Evolutionary conservation across 2,329 filamentous ascomycete species (phyloP).

Genomic region (Trichophyton schoenleinii): DNA sequence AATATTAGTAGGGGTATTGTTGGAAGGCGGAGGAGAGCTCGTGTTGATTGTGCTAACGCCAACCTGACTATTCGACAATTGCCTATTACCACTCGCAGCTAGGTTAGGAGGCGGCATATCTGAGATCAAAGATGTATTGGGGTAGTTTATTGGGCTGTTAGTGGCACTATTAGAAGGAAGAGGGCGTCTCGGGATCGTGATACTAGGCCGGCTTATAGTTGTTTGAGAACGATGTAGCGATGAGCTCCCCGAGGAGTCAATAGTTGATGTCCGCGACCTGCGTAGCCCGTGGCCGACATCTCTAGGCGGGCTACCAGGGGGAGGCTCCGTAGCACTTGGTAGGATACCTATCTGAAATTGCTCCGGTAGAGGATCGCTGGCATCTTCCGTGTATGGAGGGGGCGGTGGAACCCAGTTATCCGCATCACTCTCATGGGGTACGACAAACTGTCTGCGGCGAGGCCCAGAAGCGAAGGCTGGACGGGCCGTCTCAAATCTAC

Average conservation of each 20-base stretch:
- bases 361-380: conserved; percentile 22
- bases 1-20: background rate
- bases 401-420: conserved; percentile 82
- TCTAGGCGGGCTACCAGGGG: background rate
- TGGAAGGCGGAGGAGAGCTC: background rate
- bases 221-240: conserved; percentile 7
- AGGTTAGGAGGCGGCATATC: background rate
- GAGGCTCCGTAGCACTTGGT: conserved; percentile 17
- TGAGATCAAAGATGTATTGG: background rate
- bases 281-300: conserved; percentile 1
- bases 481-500: conserved; percentile 10
- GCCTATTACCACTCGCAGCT: background rate
- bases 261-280: conserved; percentile 18
- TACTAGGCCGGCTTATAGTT: conserved; percentile 5
- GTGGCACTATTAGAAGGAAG: background rate
- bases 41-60: background rate
- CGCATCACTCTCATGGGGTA: conserved; percentile 75
- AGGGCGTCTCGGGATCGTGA: background rate
- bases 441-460: conserved; percentile 46
- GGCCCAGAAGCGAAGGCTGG: conserved; percentile 1
- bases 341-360: conserved; percentile 25
- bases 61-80: background rate
- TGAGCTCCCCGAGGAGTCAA: conserved; percentile 16
- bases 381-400: conserved; percentile 51
- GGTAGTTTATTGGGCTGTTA: background rate